Conservation (phyloP, 441 rosid species). For the Pelargonium myrrhifolium region DNA sequence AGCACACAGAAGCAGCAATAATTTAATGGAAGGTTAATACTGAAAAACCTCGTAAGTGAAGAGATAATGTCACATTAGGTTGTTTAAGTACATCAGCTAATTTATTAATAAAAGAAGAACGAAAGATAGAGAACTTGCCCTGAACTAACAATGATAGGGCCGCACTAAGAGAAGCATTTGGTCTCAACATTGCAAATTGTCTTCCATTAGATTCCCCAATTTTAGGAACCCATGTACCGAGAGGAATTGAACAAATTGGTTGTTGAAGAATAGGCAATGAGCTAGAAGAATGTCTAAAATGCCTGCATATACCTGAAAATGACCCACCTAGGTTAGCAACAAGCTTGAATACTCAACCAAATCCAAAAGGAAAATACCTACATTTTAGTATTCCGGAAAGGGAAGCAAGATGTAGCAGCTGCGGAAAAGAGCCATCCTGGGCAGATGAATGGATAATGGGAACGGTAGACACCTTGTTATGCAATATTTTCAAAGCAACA, state of each 20-base stretch:
- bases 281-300: conserved; percentile 47
- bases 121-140: conserved; percentile 29
- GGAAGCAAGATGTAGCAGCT: conserved; percentile 57
- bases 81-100: not conserved
- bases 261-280: conserved; percentile 50
- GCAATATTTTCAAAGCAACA: conserved; percentile 45
- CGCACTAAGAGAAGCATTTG: conserved; percentile 47
- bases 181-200: conserved; percentile 52
- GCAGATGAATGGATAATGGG: conserved; percentile 47
- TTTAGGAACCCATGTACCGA: conserved; percentile 57
- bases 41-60: too few relatives aligned
- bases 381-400: conserved; percentile 58
- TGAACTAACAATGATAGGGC: conserved; percentile 51
- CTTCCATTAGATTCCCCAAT: conserved; percentile 48
- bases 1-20: not conserved
- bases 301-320: conserved; percentile 53
- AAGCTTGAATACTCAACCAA: conserved; percentile 2
- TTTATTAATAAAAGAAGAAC: too few relatives aligned
- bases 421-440: conserved; percentile 51
- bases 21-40: not conserved
- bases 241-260: conserved; percentile 39
- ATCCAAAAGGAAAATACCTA: conserved; percentile 28
- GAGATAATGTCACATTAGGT: too few relatives aligned
- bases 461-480: conserved; percentile 39
- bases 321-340: conserved; percentile 20